These are phyloP conservation scores for Cladosporium sp. DNA, from an alignment of 2,329 filamentous ascomycete species.

Conservation along the genomic window DNA sequence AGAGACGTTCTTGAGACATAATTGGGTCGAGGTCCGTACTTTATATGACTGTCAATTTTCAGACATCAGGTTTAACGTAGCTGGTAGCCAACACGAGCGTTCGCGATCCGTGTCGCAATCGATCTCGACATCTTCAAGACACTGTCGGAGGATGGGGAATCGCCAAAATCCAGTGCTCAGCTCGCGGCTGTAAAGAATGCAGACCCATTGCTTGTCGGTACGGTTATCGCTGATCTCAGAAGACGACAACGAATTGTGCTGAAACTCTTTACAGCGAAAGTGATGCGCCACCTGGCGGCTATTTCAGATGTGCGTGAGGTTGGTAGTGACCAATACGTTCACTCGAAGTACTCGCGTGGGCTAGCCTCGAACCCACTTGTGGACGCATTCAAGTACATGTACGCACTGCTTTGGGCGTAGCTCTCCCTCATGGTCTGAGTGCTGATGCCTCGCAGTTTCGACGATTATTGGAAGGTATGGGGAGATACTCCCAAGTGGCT, in stretches of 20 bases:
- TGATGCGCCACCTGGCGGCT: slow-evolving; percentile 6
- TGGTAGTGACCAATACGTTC: background rate
- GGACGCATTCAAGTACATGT: slow-evolving; percentile 2
- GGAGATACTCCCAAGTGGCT: background rate
- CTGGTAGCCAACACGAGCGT: background rate
- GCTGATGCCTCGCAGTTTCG: background rate
- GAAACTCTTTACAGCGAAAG: background rate
- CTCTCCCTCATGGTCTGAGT: background rate
- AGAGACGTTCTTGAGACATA: background rate
- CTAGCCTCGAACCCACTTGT: background rate
- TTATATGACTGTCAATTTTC: background rate
- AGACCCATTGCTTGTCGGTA: slow-evolving; percentile 7
- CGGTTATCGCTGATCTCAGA: background rate
- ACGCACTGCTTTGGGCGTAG: background rate
- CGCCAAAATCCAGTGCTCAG: background rate
- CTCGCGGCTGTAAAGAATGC: background rate
- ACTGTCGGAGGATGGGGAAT: background rate
- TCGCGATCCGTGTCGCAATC: background rate
- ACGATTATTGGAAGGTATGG: slow-evolving; percentile 3
- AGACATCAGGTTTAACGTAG: background rate
- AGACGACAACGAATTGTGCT: background rate
- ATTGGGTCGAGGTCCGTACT: background rate
- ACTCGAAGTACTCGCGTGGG: slow-evolving; percentile 1
- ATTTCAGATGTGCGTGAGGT: slow-evolving; percentile 4
- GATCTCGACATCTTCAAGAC: slow-evolving; percentile 8